Conservation (phyloP, 768 basidiomycete genomes). For the Trametes coccinea region DNA sequence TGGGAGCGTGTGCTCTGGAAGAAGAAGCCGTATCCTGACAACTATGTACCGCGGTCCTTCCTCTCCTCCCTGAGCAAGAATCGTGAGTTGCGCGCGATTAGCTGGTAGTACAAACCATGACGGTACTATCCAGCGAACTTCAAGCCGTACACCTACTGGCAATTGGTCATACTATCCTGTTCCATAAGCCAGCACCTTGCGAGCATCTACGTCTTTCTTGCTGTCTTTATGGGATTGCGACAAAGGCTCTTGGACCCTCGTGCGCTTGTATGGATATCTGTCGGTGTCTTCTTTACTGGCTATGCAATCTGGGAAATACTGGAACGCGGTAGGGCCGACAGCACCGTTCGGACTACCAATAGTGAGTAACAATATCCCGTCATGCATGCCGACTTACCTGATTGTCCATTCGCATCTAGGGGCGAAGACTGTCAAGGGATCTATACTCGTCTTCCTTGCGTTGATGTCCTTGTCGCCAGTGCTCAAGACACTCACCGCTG, state of each 20-base stretch:
- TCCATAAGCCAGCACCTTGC: slow-evolving; percentile 85
- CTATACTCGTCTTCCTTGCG: slow-evolving; percentile 83
- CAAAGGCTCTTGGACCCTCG: slow-evolving; percentile 66
- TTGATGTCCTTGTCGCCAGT: slow-evolving; percentile 91
- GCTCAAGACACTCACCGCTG: slow-evolving; percentile 86
- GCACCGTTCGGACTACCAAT: slow-evolving; percentile 30
- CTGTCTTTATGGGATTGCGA: slow-evolving; percentile 73
- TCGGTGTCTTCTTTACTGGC: slow-evolving; percentile 58
- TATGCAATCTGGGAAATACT: slow-evolving; percentile 65
- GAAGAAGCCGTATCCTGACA: slow-evolving; percentile 74
- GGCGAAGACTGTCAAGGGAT: slow-evolving; percentile 74
- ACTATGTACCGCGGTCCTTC: slow-evolving; percentile 81
- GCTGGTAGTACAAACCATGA: neutral
- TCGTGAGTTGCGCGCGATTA: slow-evolving; percentile 47
- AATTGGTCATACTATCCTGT: slow-evolving; percentile 66
- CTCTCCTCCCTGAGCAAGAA: slow-evolving; percentile 77
- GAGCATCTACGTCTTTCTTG: slow-evolving; percentile 78
- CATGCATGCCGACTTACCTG: neutral
- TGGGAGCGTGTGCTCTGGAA: slow-evolving; percentile 87
- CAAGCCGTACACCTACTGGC: slow-evolving; percentile 73
- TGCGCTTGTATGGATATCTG: slow-evolving; percentile 64
- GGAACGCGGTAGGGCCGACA: slow-evolving; percentile 35
- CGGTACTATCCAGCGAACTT: slow-evolving; percentile 70
- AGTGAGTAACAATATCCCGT: slow-evolving; percentile 28
- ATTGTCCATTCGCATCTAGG: slow-evolving; percentile 41